phyloP scores from a whole-genome alignment of 2,329 filamentous ascomycete genomes.

The Colletotrichum lini region DNA sequence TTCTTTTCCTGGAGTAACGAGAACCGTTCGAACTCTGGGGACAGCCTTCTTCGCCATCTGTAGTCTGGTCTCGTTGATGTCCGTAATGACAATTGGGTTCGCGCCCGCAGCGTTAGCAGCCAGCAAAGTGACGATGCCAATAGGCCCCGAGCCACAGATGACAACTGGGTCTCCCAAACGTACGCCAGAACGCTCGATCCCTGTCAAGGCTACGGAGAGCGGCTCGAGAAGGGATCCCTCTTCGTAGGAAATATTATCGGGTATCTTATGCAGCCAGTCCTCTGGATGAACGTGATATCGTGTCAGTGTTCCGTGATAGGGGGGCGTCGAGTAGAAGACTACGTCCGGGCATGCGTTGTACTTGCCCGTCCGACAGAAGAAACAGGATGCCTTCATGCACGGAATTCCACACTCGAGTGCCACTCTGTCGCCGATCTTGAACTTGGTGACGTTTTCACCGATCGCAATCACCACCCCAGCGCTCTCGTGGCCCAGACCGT shows the following conservation, averaged over 20 bases:
- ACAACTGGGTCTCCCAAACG: conserved; percentile 55
- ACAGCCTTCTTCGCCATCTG: conserved; percentile 25
- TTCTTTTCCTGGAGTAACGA: conserved; percentile 20
- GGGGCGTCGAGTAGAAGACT: conserved; percentile 57
- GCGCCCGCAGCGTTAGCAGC: conserved; percentile 61
- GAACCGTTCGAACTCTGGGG: conserved; percentile 25
- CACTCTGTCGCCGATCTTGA: conserved; percentile 27
- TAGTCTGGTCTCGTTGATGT: conserved; percentile 47
- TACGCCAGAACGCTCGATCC: conserved; percentile 55
- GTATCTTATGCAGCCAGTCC: conserved; percentile 57
- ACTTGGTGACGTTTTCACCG: conserved; percentile 15
- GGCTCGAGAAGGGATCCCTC: conserved; percentile 64
- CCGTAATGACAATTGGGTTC: conserved; percentile 59
- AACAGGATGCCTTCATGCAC: conserved; percentile 51
- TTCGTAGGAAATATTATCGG: conserved; percentile 52
- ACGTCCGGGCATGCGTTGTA: conserved; percentile 59
- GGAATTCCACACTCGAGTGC: conserved; percentile 49
- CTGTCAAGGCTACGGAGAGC: conserved; percentile 61
- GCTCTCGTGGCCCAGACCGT: conserved; percentile 36
- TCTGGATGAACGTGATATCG: conserved; percentile 54
- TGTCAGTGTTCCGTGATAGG: conserved; percentile 55
- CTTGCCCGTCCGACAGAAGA: conserved; percentile 52
- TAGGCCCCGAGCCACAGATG: conserved; percentile 54
- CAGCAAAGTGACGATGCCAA: conserved; percentile 56
- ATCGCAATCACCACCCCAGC: conserved; percentile 31